Evolutionary conservation across 306 rosid genomes (phyloP).

Genomic region (Fragaria nilgerrensis): DNA sequence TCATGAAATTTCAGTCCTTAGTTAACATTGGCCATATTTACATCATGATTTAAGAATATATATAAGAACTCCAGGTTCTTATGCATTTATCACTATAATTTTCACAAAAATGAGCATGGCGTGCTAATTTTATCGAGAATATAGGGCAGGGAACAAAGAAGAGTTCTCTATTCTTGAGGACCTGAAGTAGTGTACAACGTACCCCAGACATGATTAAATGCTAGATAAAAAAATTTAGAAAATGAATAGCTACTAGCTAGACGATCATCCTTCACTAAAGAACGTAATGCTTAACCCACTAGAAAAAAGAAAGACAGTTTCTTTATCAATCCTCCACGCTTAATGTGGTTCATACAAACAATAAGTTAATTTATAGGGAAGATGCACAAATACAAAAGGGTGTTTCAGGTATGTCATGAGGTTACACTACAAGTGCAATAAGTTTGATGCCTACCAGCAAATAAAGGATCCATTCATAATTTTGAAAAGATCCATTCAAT

Average conservation of each 20-base stretch:
- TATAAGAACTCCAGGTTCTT: too few relatives aligned
- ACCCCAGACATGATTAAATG: too few relatives aligned
- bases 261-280: neutral
- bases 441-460: neutral
- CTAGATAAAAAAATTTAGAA: neutral
- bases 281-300: neutral
- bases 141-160: neutral
- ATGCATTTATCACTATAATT: neutral
- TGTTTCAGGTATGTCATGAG: neutral
- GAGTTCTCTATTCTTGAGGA: neutral
- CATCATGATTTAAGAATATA: too few relatives aligned
- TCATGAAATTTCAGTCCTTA: neutral
- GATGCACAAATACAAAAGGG: neutral
- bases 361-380: too few relatives aligned
- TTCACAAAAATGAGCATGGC: neutral
- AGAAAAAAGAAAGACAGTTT: too few relatives aligned
- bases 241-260: neutral
- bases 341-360: too few relatives aligned
- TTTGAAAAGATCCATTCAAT: neutral
- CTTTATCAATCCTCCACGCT: too few relatives aligned
- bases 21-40: too few relatives aligned
- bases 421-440: neutral
- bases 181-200: too few relatives aligned
- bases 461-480: neutral
- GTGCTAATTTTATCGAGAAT: too few relatives aligned